Conservation (phyloP, 352 stramenopile species). For the Phytopythium vexans region DNA sequence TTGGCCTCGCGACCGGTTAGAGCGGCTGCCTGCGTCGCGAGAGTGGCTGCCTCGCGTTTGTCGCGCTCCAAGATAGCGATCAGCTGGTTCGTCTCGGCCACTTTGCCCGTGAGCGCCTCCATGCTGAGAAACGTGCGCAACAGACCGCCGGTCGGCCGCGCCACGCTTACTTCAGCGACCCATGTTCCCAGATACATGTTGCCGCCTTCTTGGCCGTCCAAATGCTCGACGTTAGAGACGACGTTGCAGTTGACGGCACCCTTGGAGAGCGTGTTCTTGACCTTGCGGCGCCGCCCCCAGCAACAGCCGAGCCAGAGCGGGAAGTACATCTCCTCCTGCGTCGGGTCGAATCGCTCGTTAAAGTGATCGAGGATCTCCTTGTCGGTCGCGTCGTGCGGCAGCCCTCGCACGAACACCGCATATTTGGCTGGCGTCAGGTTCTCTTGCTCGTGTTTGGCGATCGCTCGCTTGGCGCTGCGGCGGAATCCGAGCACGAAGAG, state of each 20-base stretch:
- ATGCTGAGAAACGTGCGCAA: slow-evolving; percentile 71
- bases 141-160: slow-evolving; percentile 67
- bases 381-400: slow-evolving; percentile 62
- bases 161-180: slow-evolving; percentile 86
- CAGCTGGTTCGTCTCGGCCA: slow-evolving; percentile 52
- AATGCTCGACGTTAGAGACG: slow-evolving; percentile 68
- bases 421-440: slow-evolving; percentile 83
- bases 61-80: slow-evolving; percentile 53
- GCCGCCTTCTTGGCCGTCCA: slow-evolving; percentile 20
- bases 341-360: slow-evolving; percentile 68
- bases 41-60: slow-evolving; percentile 25
- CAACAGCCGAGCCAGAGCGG: slow-evolving; percentile 65
- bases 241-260: slow-evolving; percentile 38
- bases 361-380: slow-evolving; percentile 77
- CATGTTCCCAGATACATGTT: slow-evolving; percentile 73
- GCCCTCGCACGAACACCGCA: slow-evolving; percentile 65
- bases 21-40: slow-evolving; percentile 13
- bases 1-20: background rate
- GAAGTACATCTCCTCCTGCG: slow-evolving; percentile 54
- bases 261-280: slow-evolving; percentile 42
- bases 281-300: slow-evolving; percentile 46
- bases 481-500: slow-evolving; percentile 59
- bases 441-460: slow-evolving; percentile 66
- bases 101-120: slow-evolving; percentile 57
- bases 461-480: slow-evolving; percentile 33